Evolutionary conservation across 2,329 filamentous ascomycete species (phyloP).

Genomic region (Pestalotiopsis sp.): DNA sequence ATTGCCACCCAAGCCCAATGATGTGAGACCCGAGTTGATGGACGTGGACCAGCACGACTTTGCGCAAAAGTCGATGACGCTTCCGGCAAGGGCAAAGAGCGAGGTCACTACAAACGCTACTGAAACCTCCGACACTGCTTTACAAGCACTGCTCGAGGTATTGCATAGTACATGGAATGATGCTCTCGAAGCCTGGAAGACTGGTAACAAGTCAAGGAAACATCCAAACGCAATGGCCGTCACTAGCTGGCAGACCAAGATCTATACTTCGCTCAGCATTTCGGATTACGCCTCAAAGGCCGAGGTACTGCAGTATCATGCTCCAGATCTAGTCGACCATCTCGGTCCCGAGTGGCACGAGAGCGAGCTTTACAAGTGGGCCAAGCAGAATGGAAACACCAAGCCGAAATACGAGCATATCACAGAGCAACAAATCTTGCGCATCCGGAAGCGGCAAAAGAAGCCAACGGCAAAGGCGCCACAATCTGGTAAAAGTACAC

Average conservation of each 20-base stretch:
- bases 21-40: background rate
- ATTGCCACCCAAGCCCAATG: background rate
- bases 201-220: conserved; percentile 29
- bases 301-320: conserved; percentile 49
- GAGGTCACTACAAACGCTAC: background rate
- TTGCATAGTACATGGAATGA: conserved; percentile 27
- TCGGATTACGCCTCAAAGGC: conserved; percentile 34
- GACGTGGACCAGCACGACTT: conserved; percentile 16
- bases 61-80: background rate
- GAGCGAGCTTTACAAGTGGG: conserved; percentile 32
- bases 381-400: conserved; percentile 28
- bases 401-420: conserved; percentile 27
- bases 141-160: conserved; percentile 21
- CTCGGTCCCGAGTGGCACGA: conserved; percentile 33
- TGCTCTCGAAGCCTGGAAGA: conserved; percentile 26
- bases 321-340: conserved; percentile 35
- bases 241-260: conserved; percentile 27
- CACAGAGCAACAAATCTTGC: conserved; percentile 26
- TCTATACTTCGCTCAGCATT: conserved; percentile 45
- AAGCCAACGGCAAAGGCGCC: conserved; percentile 16
- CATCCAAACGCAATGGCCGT: conserved; percentile 28
- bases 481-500: conserved; percentile 19
- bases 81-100: conserved; percentile 6
- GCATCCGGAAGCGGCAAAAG: conserved; percentile 27
- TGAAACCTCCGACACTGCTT: conserved; percentile 10